Conservation (phyloP, 225 moss, liverwort and hornwort species). For the Rhytidiadelphus loreus region DNA sequence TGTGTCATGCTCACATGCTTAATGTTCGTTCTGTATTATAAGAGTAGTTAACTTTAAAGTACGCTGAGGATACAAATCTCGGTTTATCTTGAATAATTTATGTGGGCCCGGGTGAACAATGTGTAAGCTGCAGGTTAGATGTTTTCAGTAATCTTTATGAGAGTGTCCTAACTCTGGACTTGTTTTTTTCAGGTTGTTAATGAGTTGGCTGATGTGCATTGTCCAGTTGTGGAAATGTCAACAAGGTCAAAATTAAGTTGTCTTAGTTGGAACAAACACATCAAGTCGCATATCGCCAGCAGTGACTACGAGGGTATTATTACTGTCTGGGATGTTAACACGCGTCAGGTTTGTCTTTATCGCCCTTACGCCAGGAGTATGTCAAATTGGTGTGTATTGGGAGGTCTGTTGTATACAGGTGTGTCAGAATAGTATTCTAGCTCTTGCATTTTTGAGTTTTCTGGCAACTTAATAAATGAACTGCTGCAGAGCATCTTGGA, state of each 20-base stretch:
- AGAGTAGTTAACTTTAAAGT: background rate
- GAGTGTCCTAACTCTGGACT: background rate
- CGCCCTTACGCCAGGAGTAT: background rate
- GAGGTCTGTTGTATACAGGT: background rate
- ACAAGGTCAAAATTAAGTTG: slow-evolving; percentile 93
- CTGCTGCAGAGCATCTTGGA: slow-evolving; percentile 72
- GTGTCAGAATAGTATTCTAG: background rate
- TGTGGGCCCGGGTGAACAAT: background rate
- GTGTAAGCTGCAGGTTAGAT: background rate
- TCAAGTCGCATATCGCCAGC: slow-evolving; percentile 93
- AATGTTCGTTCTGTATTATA: background rate
- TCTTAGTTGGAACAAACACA: slow-evolving; percentile 93
- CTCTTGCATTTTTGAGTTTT: background rate
- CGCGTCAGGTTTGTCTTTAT: slow-evolving; percentile 58
- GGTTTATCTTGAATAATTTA: background rate
- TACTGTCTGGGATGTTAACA: slow-evolving; percentile 95
- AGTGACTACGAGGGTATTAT: slow-evolving; percentile 99
- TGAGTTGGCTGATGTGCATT: slow-evolving; percentile 89
- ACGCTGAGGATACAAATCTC: background rate
- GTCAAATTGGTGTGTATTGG: background rate
- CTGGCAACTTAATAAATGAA: background rate
- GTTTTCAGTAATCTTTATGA: background rate
- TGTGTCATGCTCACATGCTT: background rate
- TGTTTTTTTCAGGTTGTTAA: slow-evolving; percentile 76
- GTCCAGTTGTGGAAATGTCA: slow-evolving; percentile 91